Evolutionary conservation across 78 protist species (phyloP), one percentile per base, ranked within the genome.

Genomic region (Dictyostelium firmibasis): DNA sequence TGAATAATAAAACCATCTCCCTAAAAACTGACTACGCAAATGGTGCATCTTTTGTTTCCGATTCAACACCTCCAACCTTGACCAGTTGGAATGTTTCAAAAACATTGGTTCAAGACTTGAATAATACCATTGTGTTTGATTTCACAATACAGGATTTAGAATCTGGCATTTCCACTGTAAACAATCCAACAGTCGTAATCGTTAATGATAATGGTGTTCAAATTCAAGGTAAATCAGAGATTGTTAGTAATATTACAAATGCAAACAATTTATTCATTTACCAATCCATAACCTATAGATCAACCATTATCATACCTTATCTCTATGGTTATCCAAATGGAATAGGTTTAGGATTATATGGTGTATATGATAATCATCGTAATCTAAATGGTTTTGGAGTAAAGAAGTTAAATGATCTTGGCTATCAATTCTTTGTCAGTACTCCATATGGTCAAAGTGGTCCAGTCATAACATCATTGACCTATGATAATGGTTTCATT

Each of bases 281-380:
- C 25, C 16, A 20, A 20, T 57, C 67, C 3, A 20, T 67, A 10
- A 67, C 38, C 9, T 67, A 27, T 67, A 67, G 35, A 11, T 11
- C 75, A 11, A 29, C n/a, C n/a, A 67, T 67, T 67, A 67, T 35
- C 13, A 23, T 67, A 67, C 75, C 75, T 10, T 29, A 20, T 67
- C 27, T 67, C n/a, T 67, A 20, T 67, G 75, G 75, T 67, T 67
- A 67, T 67, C 75, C 75, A 25, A 67, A 67, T 67, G 75, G 75
- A 23, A 67, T 67, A 11, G 2, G 20, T 27, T 27, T 29, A 11
- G 38, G 33, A 27, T 10, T 67, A 27, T 67, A 27, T 13, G 33
- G 75, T 10, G 18, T 67, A 27, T 67, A 67, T 67, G 75, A 67
- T 27, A 67, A 67, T 67, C 38, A 25, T 25, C 75, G 75, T 67